Base-by-base conservation (phyloP, 78 protist species). In the Dictyostelium intermedium region DNA sequence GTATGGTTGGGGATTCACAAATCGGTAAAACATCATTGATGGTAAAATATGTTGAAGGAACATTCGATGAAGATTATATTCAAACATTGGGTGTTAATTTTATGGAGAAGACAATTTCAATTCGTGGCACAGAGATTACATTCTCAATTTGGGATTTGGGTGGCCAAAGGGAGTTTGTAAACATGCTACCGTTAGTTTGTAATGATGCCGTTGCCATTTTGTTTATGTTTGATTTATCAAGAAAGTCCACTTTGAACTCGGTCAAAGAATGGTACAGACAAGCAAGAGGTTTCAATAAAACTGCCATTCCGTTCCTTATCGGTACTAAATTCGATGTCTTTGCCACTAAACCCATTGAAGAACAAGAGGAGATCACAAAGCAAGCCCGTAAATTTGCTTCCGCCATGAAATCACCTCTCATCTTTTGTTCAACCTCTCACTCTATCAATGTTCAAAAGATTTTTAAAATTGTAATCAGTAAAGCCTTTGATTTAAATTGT, bases 1-100 rank as follows among this genome's bases (percentile, higher is more conserved):
- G 99, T 45, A 96, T 99, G 99, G 96, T 99, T 2, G 99, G 99
- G 2, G 99, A 98, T 72, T 35, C 93, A 11, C 99, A 98, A 76
- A 97, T 98, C 56, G 99, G 99, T 39, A 99, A 99, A 73, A 98
- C 99, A 23, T 83, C 97, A 10, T 80, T 99, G 79, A 98, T 99
- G 99, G 99, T 98, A 18, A 98, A 98, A 89, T 99, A 99, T 60
- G 99, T 99, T 25, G 98, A 98, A 81, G 97, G 97, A 14, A 69
- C 93, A 1, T 99, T 98, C 41, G 99, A 98, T 63, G 99, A 98
- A 72, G 99, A 98, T 74, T 99, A 98, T 77, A 98, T 98, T 61
- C 98, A 98, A 35, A 98, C 99, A 20, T 82, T 99, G 9, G 99
- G 99, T n/a, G 99, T 99, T 8, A 99, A 99, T 83, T 99, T 99